Conservation (phyloP, 2,329 filamentous ascomycete genomes). For the Chrysoporthe puriensis region DNA sequence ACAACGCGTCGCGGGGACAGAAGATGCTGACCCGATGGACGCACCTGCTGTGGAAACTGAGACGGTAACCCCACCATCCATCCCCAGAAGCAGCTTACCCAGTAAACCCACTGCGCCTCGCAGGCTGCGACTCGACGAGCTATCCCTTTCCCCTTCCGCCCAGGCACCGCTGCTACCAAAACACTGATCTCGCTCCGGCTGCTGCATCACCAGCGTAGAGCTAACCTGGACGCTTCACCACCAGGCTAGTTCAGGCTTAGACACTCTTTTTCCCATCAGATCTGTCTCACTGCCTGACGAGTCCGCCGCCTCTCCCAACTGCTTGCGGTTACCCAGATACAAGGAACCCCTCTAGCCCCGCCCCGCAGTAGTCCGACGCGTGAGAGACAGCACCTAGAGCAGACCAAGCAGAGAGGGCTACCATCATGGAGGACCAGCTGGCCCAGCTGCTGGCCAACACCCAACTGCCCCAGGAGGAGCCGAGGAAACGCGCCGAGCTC, state of each 20-base stretch:
- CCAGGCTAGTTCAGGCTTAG: conserved; percentile 14
- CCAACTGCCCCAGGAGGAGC: conserved; percentile 73
- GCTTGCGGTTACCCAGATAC: background rate
- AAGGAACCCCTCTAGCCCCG: conserved; percentile 6
- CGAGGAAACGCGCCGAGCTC: conserved; percentile 84
- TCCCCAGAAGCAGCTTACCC: conserved; percentile 15
- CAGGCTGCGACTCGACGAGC: conserved; percentile 5
- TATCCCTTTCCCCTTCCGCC: conserved; percentile 15
- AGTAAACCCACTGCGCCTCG: background rate
- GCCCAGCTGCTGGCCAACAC: conserved; percentile 86
- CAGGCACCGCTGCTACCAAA: conserved; percentile 14
- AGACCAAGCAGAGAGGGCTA: conserved; percentile 19
- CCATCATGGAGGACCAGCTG: conserved; percentile 87
- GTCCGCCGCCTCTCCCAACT: background rate
- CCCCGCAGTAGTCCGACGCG: conserved; percentile 2
- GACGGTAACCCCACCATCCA: conserved; percentile 20
- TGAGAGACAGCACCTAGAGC: background rate
- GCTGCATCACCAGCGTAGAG: conserved; percentile 15
- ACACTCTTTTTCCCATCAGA: background rate
- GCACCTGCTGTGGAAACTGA: background rate
- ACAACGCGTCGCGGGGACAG: background rate
- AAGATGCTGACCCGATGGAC: background rate
- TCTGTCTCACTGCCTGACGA: conserved; percentile 6
- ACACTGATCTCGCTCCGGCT: conserved; percentile 8
- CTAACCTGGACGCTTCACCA: conserved; percentile 1